Conservation (phyloP, 1,284 basidiomycete species). For the Papiliotrema terrestris region DNA sequence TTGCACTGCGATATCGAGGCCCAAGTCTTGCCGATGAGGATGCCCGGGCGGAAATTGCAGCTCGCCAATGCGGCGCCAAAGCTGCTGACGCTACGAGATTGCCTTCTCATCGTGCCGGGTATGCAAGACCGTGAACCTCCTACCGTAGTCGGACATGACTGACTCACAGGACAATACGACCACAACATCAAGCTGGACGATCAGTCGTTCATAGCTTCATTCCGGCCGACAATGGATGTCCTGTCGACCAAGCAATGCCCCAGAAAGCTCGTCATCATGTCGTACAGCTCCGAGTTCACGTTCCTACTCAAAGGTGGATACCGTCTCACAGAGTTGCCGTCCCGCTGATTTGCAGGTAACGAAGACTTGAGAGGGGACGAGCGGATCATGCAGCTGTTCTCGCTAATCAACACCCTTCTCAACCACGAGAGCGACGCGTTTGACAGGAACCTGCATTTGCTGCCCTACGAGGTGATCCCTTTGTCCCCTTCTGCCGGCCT, state of each 20-base stretch:
- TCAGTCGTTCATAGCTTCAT: constrained; percentile 40
- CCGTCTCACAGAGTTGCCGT: neutral
- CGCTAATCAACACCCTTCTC: constrained; percentile 40
- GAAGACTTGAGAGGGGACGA: constrained; percentile 42
- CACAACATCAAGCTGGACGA: constrained; percentile 31
- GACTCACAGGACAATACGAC: constrained; percentile 37
- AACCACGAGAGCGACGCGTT: constrained; percentile 41
- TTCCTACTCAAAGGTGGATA: constrained; percentile 44
- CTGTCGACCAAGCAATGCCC: constrained; percentile 39
- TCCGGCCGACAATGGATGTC: constrained; percentile 34
- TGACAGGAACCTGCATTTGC: constrained; percentile 34
- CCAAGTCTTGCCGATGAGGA: constrained; percentile 31
- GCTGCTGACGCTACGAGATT: constrained; percentile 32
- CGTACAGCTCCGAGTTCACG: constrained; percentile 28
- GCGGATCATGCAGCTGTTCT: constrained; percentile 47
- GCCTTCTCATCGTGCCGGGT: constrained; percentile 42
- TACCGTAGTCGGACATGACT: too few relatives aligned
- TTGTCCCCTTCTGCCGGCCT: constrained; percentile 38
- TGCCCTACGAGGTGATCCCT: constrained; percentile 42
- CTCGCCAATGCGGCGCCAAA: constrained; percentile 33
- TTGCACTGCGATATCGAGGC: constrained; percentile 35
- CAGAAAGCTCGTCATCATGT: constrained; percentile 35
- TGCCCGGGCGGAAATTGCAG: constrained; percentile 32
- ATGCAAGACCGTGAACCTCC: constrained; percentile 1
- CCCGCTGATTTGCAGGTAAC: constrained; percentile 21